Conservation (phyloP, 2,329 filamentous ascomycete species). For the Neonectria punicea region DNA sequence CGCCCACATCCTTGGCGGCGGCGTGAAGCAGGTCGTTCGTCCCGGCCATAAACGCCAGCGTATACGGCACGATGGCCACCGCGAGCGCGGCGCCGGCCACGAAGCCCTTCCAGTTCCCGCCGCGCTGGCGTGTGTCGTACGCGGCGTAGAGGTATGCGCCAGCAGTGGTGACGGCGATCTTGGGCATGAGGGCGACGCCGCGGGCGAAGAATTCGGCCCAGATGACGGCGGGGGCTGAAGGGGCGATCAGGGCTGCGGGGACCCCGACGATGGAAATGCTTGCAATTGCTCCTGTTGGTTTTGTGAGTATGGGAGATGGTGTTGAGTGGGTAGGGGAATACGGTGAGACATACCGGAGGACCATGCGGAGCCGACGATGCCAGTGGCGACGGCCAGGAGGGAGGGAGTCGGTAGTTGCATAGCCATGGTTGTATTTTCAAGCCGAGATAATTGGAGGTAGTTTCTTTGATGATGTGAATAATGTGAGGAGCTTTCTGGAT, state of each 20-base stretch:
- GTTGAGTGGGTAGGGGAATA: no score
- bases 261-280: conserved; percentile 50
- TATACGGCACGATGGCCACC: conserved; percentile 54
- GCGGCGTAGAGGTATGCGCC: conserved; percentile 50
- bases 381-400: conserved; percentile 50
- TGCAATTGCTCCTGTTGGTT: conserved; percentile 48
- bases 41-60: conserved; percentile 48
- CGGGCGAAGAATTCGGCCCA: conserved; percentile 52
- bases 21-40: conserved; percentile 50
- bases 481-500: neutral
- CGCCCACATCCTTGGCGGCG: conserved; percentile 34
- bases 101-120: conserved; percentile 48
- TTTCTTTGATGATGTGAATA: neutral
- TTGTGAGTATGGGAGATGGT: neutral
- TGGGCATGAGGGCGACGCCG: conserved; percentile 52
- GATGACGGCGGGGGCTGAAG: conserved; percentile 45
- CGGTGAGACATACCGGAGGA: conserved; percentile 43
- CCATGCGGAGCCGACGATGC: conserved; percentile 52
- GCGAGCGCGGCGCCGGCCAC: conserved; percentile 46
- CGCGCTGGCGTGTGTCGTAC: conserved; percentile 44
- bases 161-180: conserved; percentile 46
- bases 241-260: conserved; percentile 44
- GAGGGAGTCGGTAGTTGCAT: conserved; percentile 44
- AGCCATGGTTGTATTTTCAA: neutral
- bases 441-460: neutral